Percentiles rank a stretch among this genome's conserved stretches.
Evolutionary conservation across 805 yeast species (phyloP).

Genomic region (Naumovozyma castellii): DNA sequence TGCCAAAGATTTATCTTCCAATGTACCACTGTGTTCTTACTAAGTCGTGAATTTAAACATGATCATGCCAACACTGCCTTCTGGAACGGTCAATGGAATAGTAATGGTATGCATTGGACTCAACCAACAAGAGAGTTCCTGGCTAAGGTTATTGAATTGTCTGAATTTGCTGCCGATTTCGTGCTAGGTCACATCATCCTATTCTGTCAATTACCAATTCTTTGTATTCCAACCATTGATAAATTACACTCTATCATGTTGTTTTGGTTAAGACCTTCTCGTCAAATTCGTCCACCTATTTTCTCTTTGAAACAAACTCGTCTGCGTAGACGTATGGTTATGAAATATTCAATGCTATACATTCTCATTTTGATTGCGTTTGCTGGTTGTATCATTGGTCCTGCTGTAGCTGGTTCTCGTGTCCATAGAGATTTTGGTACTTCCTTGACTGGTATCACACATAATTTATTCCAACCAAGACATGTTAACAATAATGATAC

Average conservation of each 20-base stretch:
- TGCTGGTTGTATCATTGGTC: slow-evolving; percentile 74
- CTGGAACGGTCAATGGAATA: slow-evolving; percentile 99
- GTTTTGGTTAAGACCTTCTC: slow-evolving; percentile 95
- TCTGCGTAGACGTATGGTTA: slow-evolving; percentile 93
- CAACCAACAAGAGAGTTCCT: slow-evolving; percentile 92
- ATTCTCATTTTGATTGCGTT: slow-evolving; percentile 58
- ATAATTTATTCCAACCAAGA: slow-evolving; percentile 86
- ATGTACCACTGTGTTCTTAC: slow-evolving; percentile 60
- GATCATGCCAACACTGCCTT: slow-evolving; percentile 93
- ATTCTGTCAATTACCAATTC: slow-evolving; percentile 80
- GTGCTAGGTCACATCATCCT: slow-evolving; percentile 80
- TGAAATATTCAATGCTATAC: slow-evolving; percentile 80
- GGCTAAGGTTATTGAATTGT: slow-evolving; percentile 87
- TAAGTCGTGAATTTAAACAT: slow-evolving; percentile 92
- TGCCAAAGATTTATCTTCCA: slow-evolving; percentile 82
- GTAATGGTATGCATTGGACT: slow-evolving; percentile 82
- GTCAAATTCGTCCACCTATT: slow-evolving; percentile 95
- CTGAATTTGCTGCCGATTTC: slow-evolving; percentile 95
- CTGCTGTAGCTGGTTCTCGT: slow-evolving; percentile 71
- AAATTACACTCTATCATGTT: slow-evolving; percentile 97
- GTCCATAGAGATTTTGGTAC: slow-evolving; percentile 31
- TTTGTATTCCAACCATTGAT: slow-evolving; percentile 80
- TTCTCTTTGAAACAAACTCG: slow-evolving; percentile 92
- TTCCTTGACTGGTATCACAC: slow-evolving; percentile 32
- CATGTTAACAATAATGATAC: slow-evolving; percentile 77